A percentile compares a stretch with the other conserved stretches of the same genome.
Conservation (phyloP, 495 filamentous ascomycete genomes). For the Hypoxylon fragiforme region DNA sequence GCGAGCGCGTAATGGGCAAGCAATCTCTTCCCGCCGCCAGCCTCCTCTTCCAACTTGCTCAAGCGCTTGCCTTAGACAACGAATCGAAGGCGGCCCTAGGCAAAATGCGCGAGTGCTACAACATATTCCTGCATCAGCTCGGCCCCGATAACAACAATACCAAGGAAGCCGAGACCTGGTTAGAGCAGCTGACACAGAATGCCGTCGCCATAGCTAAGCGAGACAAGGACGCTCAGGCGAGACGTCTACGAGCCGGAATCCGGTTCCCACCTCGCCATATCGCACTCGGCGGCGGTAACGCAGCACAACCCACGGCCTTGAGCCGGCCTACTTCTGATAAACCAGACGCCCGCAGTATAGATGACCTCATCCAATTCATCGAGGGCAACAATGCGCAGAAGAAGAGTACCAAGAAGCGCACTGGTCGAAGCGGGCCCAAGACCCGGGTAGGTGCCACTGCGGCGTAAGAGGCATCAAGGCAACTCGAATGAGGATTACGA, state of each 20-base stretch:
- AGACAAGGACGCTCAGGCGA: conserved; percentile 79
- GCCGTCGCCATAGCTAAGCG: conserved; percentile 93
- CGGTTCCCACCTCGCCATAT: conserved; percentile 53
- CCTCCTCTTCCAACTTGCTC: conserved; percentile 93
- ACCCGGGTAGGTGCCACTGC: conserved; percentile 53
- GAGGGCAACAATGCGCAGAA: conserved; percentile 69
- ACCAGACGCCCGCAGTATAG: conserved; percentile 75
- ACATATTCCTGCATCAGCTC: conserved; percentile 84
- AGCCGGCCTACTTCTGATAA: conserved; percentile 30
- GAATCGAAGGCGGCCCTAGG: conserved; percentile 86
- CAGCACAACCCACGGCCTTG: conserved; percentile 26
- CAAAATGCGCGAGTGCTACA: conserved; percentile 93
- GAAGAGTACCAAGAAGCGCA: conserved; percentile 70
- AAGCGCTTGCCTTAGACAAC: conserved; percentile 89
- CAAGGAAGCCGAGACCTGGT: conserved; percentile 90
- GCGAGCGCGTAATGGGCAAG: conserved; percentile 84
- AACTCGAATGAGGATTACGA: conserved; percentile 6
- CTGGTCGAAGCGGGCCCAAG: conserved; percentile 71
- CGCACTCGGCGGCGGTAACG: conserved; percentile 43
- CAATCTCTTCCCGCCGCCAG: conserved; percentile 92
- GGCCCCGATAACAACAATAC: conserved; percentile 92
- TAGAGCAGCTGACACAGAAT: conserved; percentile 93
- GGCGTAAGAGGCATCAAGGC: not conserved
- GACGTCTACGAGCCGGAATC: conserved; percentile 60
- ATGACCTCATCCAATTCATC: conserved; percentile 85